Evolutionary conservation across 2,329 filamentous ascomycete species (phyloP).

Genomic region (Stenocarpella maydis): DNA sequence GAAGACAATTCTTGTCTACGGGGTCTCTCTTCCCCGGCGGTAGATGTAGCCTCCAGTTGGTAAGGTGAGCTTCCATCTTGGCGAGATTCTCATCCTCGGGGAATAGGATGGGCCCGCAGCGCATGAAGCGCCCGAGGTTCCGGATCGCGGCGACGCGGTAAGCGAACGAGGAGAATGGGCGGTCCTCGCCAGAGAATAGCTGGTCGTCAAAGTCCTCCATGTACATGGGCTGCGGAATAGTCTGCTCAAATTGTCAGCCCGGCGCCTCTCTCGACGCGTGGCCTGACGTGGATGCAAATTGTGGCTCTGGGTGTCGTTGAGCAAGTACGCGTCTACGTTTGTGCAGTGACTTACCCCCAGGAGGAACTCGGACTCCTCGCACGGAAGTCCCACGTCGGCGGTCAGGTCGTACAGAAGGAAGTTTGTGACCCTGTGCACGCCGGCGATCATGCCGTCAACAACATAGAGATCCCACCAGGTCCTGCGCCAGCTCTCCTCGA

Average conservation of each 20-base stretch:
- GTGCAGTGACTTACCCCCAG: conserved; percentile 56
- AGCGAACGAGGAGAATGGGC: conserved; percentile 82
- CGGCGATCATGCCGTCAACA: conserved; percentile 85
- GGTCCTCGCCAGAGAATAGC: conserved; percentile 75
- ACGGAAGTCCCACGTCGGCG: conserved; percentile 77
- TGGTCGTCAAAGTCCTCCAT: conserved; percentile 79
- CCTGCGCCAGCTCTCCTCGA: conserved; percentile 85
- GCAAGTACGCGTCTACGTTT: neutral
- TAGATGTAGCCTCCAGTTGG: conserved; percentile 83
- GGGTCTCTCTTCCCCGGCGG: conserved; percentile 76
- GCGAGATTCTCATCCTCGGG: conserved; percentile 62
- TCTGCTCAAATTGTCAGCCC: conserved; percentile 47
- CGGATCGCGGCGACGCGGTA: conserved; percentile 85
- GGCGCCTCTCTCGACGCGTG: neutral
- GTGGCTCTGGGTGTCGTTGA: neutral
- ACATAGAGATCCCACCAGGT: conserved; percentile 91
- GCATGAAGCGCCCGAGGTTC: conserved; percentile 80
- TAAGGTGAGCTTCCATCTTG: conserved; percentile 61
- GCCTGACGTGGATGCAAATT: conserved; percentile 2
- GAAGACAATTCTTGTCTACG: conserved; percentile 71
- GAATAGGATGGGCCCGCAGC: conserved; percentile 59
- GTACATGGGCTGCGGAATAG: conserved; percentile 65
- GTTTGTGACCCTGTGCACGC: conserved; percentile 76
- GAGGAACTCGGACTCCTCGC: conserved; percentile 79
- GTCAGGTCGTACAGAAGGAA: conserved; percentile 74